A percentile compares a stretch with the other conserved stretches of the same genome.
These are phyloP conservation scores for Arachis monticola DNA, from an alignment of 331 rosid species.

Conservation along the genomic window DNA sequence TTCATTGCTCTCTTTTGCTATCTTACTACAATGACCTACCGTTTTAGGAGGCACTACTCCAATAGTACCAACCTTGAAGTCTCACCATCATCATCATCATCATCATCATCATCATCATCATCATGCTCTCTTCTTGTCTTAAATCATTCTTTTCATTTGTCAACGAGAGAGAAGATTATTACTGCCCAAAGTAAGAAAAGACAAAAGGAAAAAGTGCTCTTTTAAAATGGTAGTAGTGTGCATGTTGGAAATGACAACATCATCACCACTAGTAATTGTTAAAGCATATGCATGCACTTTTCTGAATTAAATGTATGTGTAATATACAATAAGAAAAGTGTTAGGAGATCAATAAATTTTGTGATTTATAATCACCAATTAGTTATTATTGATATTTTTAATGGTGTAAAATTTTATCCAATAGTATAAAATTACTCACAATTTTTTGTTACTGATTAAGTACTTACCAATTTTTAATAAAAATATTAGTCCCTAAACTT, in stretches of 20 bases:
- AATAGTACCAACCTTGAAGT: not conserved
- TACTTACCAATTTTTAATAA: too few species aligned
- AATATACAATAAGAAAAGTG: too few species aligned
- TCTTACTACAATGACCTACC: slow-evolving; percentile 36
- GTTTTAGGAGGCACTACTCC: slow-evolving; percentile 29
- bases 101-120: not conserved
- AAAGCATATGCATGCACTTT: too few species aligned
- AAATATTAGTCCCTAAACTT: not conserved
- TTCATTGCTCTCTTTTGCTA: slow-evolving; percentile 50
- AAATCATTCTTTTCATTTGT: slow-evolving; percentile 42
- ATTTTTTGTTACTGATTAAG: too few species aligned
- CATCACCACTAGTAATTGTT: too few species aligned
- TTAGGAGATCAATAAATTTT: too few species aligned
- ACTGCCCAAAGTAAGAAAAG: slow-evolving; percentile 15
- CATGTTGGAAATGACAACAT: slow-evolving; percentile 14
- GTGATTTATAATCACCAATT: too few species aligned
- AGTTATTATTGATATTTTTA: too few species aligned
- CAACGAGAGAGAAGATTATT: slow-evolving; percentile 36
- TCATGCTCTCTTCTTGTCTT: slow-evolving; percentile 16
- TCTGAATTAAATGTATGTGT: too few species aligned
- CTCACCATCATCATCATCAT: not conserved
- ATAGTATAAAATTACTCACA: too few species aligned
- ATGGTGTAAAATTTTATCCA: too few species aligned
- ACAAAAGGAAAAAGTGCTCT: not conserved
- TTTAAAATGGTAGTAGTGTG: slow-evolving; percentile 10